A percentile compares a stretch with the other conserved stretches of the same genome.
Evolutionary conservation across 768 basidiomycete species (phyloP).

Genomic region (Lactarius hatsudake): DNA sequence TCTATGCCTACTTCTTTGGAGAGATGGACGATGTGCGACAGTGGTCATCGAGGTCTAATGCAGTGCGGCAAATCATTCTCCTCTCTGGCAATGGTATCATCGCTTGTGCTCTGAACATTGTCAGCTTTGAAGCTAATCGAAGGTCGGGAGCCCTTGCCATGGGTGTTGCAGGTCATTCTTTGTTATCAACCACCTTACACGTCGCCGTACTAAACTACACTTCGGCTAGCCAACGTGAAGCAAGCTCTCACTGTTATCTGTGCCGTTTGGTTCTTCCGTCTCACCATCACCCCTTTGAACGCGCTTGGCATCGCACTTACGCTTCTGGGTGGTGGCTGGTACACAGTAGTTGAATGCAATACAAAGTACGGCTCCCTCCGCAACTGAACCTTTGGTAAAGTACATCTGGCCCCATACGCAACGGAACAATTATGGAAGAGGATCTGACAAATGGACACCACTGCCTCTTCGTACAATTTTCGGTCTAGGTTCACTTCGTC

Average conservation of each 20-base stretch:
- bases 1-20: constrained; percentile 74
- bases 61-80: constrained; percentile 34
- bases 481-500: not conserved
- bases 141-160: constrained; percentile 86
- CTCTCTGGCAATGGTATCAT: constrained; percentile 77
- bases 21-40: constrained; percentile 64
- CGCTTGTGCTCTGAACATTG: constrained; percentile 91
- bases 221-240: constrained; percentile 75
- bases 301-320: constrained; percentile 82
- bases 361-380: constrained; percentile 23
- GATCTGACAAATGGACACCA: not conserved
- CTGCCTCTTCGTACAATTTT: not conserved
- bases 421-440: not conserved
- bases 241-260: constrained; percentile 88
- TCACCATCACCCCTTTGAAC: constrained; percentile 78
- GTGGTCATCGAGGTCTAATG: constrained; percentile 33
- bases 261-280: constrained; percentile 79
- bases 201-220: constrained; percentile 1
- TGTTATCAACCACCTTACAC: not conserved
- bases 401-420: not conserved
- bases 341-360: constrained; percentile 59
- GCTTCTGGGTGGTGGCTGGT: constrained; percentile 81
- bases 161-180: constrained; percentile 78
- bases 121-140: constrained; percentile 95
- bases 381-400: not conserved